A percentile compares a stretch with the other conserved stretches of the same genome.
Evolutionary conservation across 768 basidiomycete species (phyloP).

Genomic region (Tulasnella sp.): DNA sequence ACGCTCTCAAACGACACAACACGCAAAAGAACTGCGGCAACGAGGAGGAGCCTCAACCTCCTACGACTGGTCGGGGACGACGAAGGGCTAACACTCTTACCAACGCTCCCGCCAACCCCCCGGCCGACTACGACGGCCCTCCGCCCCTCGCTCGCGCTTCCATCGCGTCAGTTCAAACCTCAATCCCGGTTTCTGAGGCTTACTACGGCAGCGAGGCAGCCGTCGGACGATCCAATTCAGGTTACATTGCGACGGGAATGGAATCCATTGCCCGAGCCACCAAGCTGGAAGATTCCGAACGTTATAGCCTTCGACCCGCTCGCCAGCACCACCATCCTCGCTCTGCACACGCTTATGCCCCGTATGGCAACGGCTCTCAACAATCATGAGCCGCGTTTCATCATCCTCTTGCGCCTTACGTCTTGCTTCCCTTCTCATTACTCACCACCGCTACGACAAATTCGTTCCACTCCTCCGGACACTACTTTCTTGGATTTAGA

Average conservation of each 20-base stretch:
- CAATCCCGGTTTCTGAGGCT: neutral
- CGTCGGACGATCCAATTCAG: neutral
- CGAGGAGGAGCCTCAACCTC: conserved; percentile 5
- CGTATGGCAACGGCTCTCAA: neutral
- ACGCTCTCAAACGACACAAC: conserved; percentile 49
- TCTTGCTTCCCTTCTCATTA: neutral
- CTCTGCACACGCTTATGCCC: neutral
- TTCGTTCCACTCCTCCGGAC: neutral
- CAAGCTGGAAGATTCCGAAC: neutral
- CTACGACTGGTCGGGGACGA: neutral
- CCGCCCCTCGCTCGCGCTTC: neutral
- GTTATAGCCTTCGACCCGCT: neutral
- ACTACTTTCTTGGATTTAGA: conserved; percentile 14
- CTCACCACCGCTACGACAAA: neutral
- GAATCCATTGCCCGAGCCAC: conserved; percentile 2
- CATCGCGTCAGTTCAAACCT: neutral
- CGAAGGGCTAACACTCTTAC: neutral
- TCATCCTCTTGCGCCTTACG: neutral
- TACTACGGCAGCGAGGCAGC: neutral
- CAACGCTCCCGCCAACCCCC: neutral
- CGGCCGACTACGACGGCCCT: neutral
- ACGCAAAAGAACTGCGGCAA: conserved; percentile 31
- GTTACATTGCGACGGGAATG: conserved; percentile 9
- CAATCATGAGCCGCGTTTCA: neutral
- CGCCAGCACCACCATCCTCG: conserved; percentile 5